phyloP scores from a whole-genome alignment of 352 stramenopile species.

The Ophiocytium majus region DNA sequence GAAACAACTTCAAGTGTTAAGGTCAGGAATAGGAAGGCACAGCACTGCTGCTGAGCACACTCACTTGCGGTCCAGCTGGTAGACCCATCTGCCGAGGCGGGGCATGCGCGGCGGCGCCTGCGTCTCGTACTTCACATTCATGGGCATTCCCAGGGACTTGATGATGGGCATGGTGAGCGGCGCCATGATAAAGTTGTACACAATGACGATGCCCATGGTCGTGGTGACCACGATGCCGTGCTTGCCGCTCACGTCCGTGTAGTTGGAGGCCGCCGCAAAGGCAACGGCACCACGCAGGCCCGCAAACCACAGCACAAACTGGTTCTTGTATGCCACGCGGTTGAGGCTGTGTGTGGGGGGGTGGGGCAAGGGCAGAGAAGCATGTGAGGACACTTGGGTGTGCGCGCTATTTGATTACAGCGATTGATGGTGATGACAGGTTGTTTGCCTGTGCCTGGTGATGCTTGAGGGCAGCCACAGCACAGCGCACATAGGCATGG shows the following conservation, averaged over 20 bases:
- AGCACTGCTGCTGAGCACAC: too few relatives aligned
- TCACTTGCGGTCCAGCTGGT: not conserved
- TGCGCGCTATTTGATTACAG: too few relatives aligned
- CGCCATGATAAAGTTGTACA: constrained; percentile 84
- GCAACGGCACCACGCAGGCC: constrained; percentile 85
- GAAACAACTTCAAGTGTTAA: too few relatives aligned
- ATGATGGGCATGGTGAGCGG: constrained; percentile 80
- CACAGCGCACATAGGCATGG: too few relatives aligned
- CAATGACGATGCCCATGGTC: constrained; percentile 83
- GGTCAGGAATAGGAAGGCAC: too few relatives aligned
- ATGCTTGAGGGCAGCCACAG: too few relatives aligned
- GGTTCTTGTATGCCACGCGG: constrained; percentile 14
- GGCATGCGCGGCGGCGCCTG: not conserved
- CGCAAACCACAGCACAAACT: constrained; percentile 82
- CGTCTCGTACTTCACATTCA: constrained; percentile 40
- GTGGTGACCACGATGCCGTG: constrained; percentile 73
- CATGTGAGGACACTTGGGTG: too few relatives aligned
- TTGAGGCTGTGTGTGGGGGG: not conserved
- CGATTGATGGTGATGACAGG: too few relatives aligned
- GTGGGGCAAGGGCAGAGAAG: too few relatives aligned
- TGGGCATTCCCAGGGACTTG: constrained; percentile 73
- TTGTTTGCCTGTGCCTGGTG: too few relatives aligned
- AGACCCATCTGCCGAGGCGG: not conserved
- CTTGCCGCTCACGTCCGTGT: constrained; percentile 67
- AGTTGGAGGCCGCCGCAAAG: constrained; percentile 81